phyloP scores from a whole-genome alignment of 176 grass and related monocot genomes.

The Ensete ventricosum region DNA sequence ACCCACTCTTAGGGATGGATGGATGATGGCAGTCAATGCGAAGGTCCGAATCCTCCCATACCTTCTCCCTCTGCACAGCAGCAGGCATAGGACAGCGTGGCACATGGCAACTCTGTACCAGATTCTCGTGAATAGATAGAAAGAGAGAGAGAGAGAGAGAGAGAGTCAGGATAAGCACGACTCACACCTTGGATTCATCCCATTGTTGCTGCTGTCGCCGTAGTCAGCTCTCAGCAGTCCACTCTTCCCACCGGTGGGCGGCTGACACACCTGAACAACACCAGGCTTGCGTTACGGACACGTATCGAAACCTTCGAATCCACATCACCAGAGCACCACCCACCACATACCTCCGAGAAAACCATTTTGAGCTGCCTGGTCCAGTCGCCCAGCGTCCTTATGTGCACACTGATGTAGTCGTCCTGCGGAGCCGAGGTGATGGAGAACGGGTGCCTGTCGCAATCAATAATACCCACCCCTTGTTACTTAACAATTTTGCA shows the following conservation, averaged over 20 bases:
- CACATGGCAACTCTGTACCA: too few relatives aligned
- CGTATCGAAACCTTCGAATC: neutral
- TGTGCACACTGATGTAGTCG: constrained; percentile 88
- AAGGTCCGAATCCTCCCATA: too few relatives aligned
- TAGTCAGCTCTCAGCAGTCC: constrained; percentile 82
- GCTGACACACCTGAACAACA: constrained; percentile 42
- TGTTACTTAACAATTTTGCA: too few relatives aligned
- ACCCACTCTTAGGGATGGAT: too few relatives aligned
- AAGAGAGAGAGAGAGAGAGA: too few relatives aligned
- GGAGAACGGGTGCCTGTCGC: constrained; percentile 83
- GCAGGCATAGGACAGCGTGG: too few relatives aligned
- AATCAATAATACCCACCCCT: too few relatives aligned
- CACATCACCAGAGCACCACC: too few relatives aligned
- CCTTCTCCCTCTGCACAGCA: too few relatives aligned
- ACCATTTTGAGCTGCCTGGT: constrained; percentile 78
- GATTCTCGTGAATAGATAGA: too few relatives aligned
- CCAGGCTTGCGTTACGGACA: neutral
- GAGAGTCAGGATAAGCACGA: neutral
- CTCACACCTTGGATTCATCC: constrained; percentile 19
- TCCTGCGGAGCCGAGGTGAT: constrained; percentile 90
- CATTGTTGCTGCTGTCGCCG: constrained; percentile 27
- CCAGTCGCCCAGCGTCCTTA: constrained; percentile 94
- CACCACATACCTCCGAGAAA: constrained; percentile 58
- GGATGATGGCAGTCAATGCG: too few relatives aligned
- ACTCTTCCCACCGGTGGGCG: constrained; percentile 54